phyloP scores from a whole-genome alignment of 2,329 filamentous ascomycete genomes.

The Stagonosporopsis chrysanthemi region DNA sequence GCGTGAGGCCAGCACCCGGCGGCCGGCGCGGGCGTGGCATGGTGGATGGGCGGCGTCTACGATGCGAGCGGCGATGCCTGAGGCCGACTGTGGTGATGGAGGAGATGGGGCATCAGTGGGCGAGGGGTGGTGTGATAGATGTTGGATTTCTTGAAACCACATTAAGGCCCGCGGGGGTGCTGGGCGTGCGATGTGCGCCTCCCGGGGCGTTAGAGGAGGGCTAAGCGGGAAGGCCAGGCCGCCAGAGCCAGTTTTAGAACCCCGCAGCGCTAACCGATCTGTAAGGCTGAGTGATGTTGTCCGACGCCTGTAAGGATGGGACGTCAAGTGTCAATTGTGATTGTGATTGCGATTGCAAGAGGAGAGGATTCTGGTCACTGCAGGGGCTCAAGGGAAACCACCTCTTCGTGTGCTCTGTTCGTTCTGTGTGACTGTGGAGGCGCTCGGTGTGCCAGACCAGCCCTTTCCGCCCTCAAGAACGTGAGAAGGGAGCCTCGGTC shows the following conservation, averaged over 20 bases:
- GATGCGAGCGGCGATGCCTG: constrained; percentile 36
- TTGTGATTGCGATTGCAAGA: neutral
- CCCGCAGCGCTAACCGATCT: constrained; percentile 13
- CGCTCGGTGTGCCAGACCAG: neutral
- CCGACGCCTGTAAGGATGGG: neutral
- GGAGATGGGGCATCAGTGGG: constrained; percentile 45
- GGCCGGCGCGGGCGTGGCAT: constrained; percentile 52
- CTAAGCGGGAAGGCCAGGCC: constrained; percentile 8
- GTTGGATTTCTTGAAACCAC: constrained; percentile 23
- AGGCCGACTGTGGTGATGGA: constrained; percentile 36
- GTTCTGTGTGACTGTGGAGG: constrained; percentile 8
- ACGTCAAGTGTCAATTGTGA: neutral
- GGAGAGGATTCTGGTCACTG: neutral
- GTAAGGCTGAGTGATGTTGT: constrained; percentile 8
- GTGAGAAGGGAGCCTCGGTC: constrained; percentile 4
- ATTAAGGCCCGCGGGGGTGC: constrained; percentile 20
- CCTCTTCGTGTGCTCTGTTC: neutral
- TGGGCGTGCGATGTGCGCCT: constrained; percentile 21
- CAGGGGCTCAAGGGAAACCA: neutral
- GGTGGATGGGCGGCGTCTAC: constrained; percentile 29
- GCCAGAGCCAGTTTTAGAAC: constrained; percentile 14
- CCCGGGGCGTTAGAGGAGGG: constrained; percentile 17
- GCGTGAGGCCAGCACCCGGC: constrained; percentile 49
- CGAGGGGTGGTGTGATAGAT: constrained; percentile 22
- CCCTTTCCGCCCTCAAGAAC: neutral